A percentile compares a stretch with the other conserved stretches of the same genome.
Conservation (phyloP, 2,329 filamentous ascomycete genomes). For the Leptodontidium sp. region DNA sequence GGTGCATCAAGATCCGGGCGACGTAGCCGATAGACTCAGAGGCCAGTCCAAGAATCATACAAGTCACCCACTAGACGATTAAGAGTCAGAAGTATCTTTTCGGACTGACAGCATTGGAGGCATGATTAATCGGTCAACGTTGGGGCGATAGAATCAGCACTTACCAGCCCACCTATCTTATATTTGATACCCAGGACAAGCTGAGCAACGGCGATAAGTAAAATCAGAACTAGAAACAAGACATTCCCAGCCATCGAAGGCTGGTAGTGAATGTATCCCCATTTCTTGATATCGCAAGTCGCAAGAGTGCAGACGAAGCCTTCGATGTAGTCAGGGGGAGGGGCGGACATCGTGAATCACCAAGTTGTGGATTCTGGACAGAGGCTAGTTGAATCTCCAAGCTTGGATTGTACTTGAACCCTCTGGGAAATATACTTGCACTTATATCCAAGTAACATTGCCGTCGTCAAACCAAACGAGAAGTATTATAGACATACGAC, state of each 20-base stretch:
- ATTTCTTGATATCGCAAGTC: not conserved
- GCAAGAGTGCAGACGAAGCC: not conserved
- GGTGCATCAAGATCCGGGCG: not conserved
- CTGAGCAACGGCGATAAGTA: not conserved
- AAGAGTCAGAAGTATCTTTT: too few relatives aligned
- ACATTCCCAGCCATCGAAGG: not conserved
- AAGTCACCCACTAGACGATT: too few relatives aligned
- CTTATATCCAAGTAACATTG: too few relatives aligned
- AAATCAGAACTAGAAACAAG: not conserved
- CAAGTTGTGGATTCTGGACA: too few relatives aligned
- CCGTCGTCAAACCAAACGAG: too few relatives aligned
- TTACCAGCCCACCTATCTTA: not conserved
- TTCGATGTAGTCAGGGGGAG: not conserved
- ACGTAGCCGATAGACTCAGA: not conserved
- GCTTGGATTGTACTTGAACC: too few relatives aligned
- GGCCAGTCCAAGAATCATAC: not conserved
- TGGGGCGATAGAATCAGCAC: not conserved
- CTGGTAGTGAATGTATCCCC: not conserved
- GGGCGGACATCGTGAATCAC: not conserved
- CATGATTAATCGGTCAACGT: too few relatives aligned
- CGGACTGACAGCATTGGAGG: too few relatives aligned
- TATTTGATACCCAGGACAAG: not conserved
- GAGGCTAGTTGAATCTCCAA: too few relatives aligned
- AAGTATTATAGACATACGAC: too few relatives aligned
- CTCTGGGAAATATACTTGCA: too few relatives aligned